Conservation (phyloP, 1,284 basidiomycete genomes). For the Coriolopsis trogii region DNA sequence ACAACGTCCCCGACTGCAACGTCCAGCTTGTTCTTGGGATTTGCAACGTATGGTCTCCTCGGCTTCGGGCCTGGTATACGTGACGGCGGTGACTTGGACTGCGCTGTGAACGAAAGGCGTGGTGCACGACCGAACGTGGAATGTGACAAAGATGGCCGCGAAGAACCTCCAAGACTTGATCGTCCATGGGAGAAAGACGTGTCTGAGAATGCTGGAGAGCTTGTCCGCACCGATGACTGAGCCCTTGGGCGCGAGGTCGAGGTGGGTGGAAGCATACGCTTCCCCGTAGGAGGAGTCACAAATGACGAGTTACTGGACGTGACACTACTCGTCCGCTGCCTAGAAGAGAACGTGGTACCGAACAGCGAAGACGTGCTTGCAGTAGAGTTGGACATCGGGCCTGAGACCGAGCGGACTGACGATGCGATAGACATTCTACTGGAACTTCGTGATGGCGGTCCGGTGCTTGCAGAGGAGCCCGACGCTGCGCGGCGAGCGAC, state of each 20-base stretch:
- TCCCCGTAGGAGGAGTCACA: slow-evolving; percentile 33
- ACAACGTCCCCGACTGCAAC: slow-evolving; percentile 90
- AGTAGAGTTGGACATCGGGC: slow-evolving; percentile 38
- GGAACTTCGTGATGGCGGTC: slow-evolving; percentile 40
- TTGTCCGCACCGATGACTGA: slow-evolving; percentile 44
- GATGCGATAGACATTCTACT: slow-evolving; percentile 54
- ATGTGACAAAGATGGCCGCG: slow-evolving; percentile 40
- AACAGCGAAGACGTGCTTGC: slow-evolving; percentile 41
- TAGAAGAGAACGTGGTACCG: slow-evolving; percentile 75
- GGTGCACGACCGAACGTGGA: slow-evolving; percentile 75
- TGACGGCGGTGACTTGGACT: slow-evolving; percentile 48
- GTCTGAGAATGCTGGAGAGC: slow-evolving; percentile 65
- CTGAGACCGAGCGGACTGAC: slow-evolving; percentile 56
- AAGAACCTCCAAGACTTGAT: slow-evolving; percentile 27
- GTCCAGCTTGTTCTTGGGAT: slow-evolving; percentile 89
- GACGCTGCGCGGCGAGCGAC: slow-evolving; percentile 52
- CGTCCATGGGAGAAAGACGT: slow-evolving; percentile 34
- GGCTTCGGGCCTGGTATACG: slow-evolving; percentile 39
- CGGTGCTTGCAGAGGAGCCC: slow-evolving; percentile 38
- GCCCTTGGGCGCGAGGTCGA: slow-evolving; percentile 43
- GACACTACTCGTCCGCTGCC: slow-evolving; percentile 73
- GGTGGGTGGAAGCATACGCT: slow-evolving; percentile 31
- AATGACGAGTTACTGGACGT: slow-evolving; percentile 40
- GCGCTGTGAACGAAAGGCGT: slow-evolving; percentile 52
- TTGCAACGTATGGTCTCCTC: slow-evolving; percentile 77